Evolutionary conservation across 495 filamentous ascomycete genomes (phyloP), one percentile per base, ranked within the genome.

Genomic region (Podospora pseudocomata): DNA sequence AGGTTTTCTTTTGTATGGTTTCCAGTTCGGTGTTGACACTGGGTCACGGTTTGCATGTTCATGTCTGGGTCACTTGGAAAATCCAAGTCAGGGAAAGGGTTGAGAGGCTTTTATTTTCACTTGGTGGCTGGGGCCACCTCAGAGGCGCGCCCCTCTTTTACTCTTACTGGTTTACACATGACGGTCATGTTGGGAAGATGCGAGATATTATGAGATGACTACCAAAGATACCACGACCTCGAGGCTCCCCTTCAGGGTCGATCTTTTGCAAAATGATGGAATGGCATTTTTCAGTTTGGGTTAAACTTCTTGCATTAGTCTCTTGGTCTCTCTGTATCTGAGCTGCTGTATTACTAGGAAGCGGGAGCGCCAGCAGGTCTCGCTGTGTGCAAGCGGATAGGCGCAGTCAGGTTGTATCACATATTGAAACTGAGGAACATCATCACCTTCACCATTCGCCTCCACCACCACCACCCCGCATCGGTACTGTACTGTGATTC

Each of bases 221-320:
- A 27, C 56, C n/a, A 16, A 49, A 49, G 39, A 49, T 58, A 58
- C 56, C 56, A 58, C 56, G 23, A 58, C 18, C 56, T 58, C 23
- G 56, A 58, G 5, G 56, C 23, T 58, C 16, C 23, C 23, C 56
- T 58, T 27, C 6, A 20, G 23, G 20, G 19, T 20, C 2, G 56
- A 27, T 58, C 23, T 27, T 58, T 58, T 58, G 56, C 19, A 20
- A 20, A n/a, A 58, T 20, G 56, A 58, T 20, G 56, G 56, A 13
- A 20, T 58, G 56, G 56, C 11, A 20, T 58, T 20, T 58, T 58
- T 4, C 5, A 15, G 3, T 58, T 58, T 58, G 9, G 9, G 4
- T 58, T 58, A 9, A 20, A 20, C 20, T 58, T 58, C 18, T 49
- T 49, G 39, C 13, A 49, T 49, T 16, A 49, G 39, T 49, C 5